Conservation (phyloP, 2,329 filamentous ascomycete species). For the Phaeophleospora eucalypticola region DNA sequence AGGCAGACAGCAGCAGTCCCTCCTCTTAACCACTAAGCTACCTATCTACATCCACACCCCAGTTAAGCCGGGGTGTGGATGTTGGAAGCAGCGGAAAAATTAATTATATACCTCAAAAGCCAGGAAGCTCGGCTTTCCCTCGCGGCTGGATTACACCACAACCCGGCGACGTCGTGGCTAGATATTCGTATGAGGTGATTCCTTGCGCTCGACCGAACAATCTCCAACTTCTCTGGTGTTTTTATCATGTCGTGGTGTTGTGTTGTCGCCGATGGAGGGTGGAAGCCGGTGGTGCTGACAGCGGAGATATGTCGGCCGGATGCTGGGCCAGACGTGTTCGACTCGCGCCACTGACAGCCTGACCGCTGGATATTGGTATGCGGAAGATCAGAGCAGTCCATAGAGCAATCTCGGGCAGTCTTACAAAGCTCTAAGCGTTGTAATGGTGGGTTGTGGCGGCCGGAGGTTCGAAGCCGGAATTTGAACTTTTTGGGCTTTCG, state of each 20-base stretch:
- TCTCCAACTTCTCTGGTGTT: too few relatives aligned
- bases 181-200: constrained; percentile 3
- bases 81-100: neutral
- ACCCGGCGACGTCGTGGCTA: neutral
- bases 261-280: too few relatives aligned
- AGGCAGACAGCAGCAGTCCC: neutral
- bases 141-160: neutral
- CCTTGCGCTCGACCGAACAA: neutral
- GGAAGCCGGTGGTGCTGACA: too few relatives aligned
- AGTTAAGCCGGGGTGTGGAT: too few relatives aligned
- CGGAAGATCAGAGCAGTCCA: neutral
- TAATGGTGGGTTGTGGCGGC: constrained; percentile 2
- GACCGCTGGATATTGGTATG: neutral
- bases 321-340: too few relatives aligned
- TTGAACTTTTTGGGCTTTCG: neutral
- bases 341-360: neutral
- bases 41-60: neutral
- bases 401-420: neutral
- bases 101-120: neutral
- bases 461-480: neutral
- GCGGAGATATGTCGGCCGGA: too few relatives aligned
- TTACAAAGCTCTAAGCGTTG: neutral
- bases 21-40: neutral
- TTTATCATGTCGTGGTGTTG: too few relatives aligned
- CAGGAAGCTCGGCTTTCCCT: neutral